These are phyloP conservation scores for Teunomyces barrocoloradensis DNA, from an alignment of 805 yeast species.

Conservation along the genomic window DNA sequence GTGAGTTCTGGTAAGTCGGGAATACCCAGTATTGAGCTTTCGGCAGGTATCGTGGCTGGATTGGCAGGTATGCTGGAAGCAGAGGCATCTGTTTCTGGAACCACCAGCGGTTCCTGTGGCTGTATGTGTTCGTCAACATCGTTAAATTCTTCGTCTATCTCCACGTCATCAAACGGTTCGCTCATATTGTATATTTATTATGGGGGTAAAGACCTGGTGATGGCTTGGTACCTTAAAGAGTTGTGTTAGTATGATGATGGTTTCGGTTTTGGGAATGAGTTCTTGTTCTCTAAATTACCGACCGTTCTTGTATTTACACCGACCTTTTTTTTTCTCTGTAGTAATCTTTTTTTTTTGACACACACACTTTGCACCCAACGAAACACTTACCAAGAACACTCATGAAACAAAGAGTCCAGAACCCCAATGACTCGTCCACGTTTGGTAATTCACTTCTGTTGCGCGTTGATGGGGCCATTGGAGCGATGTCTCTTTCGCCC, in stretches of 20 bases:
- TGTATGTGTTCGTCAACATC: constrained; percentile 16
- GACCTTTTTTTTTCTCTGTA: too few relatives aligned
- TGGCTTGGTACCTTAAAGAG: too few relatives aligned
- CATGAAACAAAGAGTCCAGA: constrained; percentile 7
- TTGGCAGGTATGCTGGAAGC: neutral
- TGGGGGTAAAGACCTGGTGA: too few relatives aligned
- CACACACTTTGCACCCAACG: too few relatives aligned
- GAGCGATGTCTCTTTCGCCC: constrained; percentile 87
- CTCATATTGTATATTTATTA: constrained; percentile 1
- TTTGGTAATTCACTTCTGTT: constrained; percentile 81
- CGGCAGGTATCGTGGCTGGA: neutral
- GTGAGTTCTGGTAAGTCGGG: constrained; percentile 66
- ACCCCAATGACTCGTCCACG: constrained; percentile 48
- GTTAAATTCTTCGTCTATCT: constrained; percentile 24
- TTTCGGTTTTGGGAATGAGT: too few relatives aligned
- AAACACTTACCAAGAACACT: neutral
- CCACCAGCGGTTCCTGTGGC: neutral
- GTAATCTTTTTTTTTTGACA: too few relatives aligned
- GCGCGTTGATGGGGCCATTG: constrained; percentile 87
- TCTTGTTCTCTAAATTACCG: too few relatives aligned
- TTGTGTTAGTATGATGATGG: too few relatives aligned
- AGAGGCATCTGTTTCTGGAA: neutral
- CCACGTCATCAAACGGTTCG: constrained; percentile 10
- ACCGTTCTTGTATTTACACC: too few relatives aligned
- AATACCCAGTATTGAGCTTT: constrained; percentile 13